Base-by-base conservation (phyloP, 2,329 filamentous ascomycete species). In the Triangularia verruculosa region DNA sequence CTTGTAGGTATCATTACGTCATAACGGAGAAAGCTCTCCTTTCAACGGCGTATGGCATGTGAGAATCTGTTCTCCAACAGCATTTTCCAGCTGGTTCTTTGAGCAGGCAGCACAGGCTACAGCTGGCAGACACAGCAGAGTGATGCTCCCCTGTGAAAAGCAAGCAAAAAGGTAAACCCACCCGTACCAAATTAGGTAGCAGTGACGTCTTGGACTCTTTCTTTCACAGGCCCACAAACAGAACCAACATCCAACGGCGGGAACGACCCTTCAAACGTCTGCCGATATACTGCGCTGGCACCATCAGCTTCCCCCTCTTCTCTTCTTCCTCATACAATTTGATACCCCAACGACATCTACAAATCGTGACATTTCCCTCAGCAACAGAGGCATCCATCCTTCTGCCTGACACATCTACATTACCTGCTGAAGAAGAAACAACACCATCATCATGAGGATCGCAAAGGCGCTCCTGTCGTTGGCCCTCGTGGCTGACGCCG, bases 361-460 rank as follows among this genome's bases (percentile, higher is more conserved):
- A 57, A 56, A 32, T 17, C 25, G 51, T 24, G 25, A 54, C n/a
- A 24, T 32, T 57, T 28, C 15, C 17, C 17, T 57, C 54, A 57
- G 17, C 27, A 32, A 53, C 51, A 59, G 9, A 32, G 27, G 8
- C 51, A 34, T 43, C 15, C 22, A 2, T 15, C 15, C 9, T 15
- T 12, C 51, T 4, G 5, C 51, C 12, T 54, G 13, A 39, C 59
- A n/a, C n/a, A 43, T 24, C 13, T 28, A 55, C 28, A 58, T n/a
- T 13, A 47, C n/a, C 32, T 55, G 39, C 39, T 47, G 39, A 47
- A 47, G 39, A 47, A 47, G n/a, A 47, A 47, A 47, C 20, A 47
- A 20, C 39, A 8, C 39, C 69, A 65, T n/a, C 65, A 57, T 72
- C 86, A 97, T 97, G 93, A 95, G 86, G 83, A 85, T 95, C 78